Base-by-base conservation (phyloP, 2,329 filamentous ascomycete species). In the Ceratocystis colombiana region DNA sequence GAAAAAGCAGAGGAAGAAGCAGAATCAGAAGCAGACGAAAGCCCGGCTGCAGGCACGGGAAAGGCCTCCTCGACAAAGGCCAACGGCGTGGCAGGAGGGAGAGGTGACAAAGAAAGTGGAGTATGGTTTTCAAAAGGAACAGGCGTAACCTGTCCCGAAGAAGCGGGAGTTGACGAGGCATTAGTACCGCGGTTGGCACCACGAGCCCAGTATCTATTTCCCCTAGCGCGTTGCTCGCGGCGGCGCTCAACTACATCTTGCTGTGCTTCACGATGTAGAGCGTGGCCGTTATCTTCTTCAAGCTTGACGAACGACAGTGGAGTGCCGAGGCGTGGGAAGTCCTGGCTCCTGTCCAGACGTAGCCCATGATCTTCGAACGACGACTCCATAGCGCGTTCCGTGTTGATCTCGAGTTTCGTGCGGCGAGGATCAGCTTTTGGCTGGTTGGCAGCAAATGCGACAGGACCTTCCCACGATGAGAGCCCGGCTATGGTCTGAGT, bases 131-230 rank as follows among this genome's bases (percentile, higher is more conserved):
- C n/a, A n/a, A 37, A 59, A 12, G 55, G 12, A n/a, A 37, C 7
- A n/a, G 55, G 55, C 15, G 55, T 59, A 15, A 8, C 30, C 17
- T 28, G 55, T 37, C 55, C 55, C 17, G 55, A 59, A 3, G 55
- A 59, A 33, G 55, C 55, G 25, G 55, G 55, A 28, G 55, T 59
- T 30, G 33, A 37, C 15, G 5, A 37, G 33, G 55, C 22, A 33
- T 59, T 30, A 22, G 25, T 59, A 15, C 55, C 28, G 30, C 55
- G 55, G 28, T 37, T 59, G 1, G 55, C 25, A 30, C 55, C 55
- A 30, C 55, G 55, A n/a, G 55, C 55, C 55, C 55, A 59, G 55
- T 59, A 59, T n/a, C 55, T 59, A n/a, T 59, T 30, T 59, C 55
- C 55, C 55, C 8, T 30, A 3, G 55, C 55, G 17, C 55, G 55